Conservation (phyloP, 1,284 basidiomycete species). For the Sparassis latifolia region DNA sequence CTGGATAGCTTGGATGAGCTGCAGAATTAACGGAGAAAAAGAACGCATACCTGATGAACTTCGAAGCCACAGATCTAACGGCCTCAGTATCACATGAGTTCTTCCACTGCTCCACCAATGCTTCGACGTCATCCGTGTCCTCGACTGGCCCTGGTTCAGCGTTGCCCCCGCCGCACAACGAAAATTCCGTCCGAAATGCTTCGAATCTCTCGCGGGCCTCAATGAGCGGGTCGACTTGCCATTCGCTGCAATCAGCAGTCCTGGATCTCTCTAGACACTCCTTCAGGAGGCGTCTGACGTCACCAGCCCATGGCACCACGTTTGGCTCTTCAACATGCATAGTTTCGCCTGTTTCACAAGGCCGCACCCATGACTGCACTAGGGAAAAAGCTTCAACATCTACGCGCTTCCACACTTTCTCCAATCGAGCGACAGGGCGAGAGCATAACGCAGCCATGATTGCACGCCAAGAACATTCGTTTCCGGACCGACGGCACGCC, state of each 20-base stretch:
- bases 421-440: slow-evolving; percentile 64
- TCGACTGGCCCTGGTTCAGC: slow-evolving; percentile 20
- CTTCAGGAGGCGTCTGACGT: slow-evolving; percentile 35
- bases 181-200: slow-evolving; percentile 42
- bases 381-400: slow-evolving; percentile 48
- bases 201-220: slow-evolving; percentile 45
- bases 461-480: slow-evolving; percentile 72
- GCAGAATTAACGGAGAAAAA: neutral
- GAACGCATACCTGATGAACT: slow-evolving; percentile 49
- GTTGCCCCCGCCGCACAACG: slow-evolving; percentile 39
- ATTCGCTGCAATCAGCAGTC: slow-evolving; percentile 34
- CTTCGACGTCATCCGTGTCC: slow-evolving; percentile 40
- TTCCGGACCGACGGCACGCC: slow-evolving; percentile 56
- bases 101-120: slow-evolving; percentile 49
- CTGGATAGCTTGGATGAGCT: slow-evolving; percentile 29
- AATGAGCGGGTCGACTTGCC: slow-evolving; percentile 34
- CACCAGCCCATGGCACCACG: slow-evolving; percentile 65
- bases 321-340: slow-evolving; percentile 37
- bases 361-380: slow-evolving; percentile 61
- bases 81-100: slow-evolving; percentile 37
- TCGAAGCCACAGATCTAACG: slow-evolving; percentile 39
- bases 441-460: slow-evolving; percentile 62
- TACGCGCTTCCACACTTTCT: slow-evolving; percentile 72
- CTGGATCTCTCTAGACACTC: slow-evolving; percentile 38
- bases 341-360: slow-evolving; percentile 31